phyloP scores from a whole-genome alignment of 1,284 basidiomycete species.

The Apiotrichum akiyoshidainum region DNA sequence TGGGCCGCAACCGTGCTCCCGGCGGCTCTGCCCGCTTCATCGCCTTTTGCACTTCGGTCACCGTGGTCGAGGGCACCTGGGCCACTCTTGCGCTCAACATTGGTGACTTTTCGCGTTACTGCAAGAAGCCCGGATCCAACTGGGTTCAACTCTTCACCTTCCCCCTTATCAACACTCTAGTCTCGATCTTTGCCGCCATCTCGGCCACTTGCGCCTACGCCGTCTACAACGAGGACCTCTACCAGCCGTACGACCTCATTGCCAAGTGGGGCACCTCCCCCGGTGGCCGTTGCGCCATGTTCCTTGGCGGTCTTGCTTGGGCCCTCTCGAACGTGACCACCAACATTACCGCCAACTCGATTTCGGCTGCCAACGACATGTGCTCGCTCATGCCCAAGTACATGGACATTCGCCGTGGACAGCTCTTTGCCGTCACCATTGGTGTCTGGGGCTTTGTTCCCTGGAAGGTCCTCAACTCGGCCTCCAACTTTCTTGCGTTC shows the following conservation, averaged over 20 bases:
- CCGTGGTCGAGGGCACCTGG: constrained; percentile 38
- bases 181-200: constrained; percentile 61
- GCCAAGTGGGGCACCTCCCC: constrained; percentile 63
- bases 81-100: constrained; percentile 63
- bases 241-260: constrained; percentile 44
- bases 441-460: constrained; percentile 60
- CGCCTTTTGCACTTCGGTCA: constrained; percentile 39
- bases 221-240: constrained; percentile 58
- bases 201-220: constrained; percentile 59
- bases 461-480: constrained; percentile 42
- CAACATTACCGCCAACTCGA: constrained; percentile 64
- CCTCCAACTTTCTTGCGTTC: constrained; percentile 34
- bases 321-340: constrained; percentile 66
- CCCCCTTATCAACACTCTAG: constrained; percentile 59
- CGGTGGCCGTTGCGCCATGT: constrained; percentile 63
- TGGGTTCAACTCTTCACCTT: constrained; percentile 68
- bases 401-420: constrained; percentile 71
- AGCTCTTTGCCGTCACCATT: constrained; percentile 67
- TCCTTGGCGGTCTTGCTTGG: constrained; percentile 69
- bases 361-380: constrained; percentile 75
- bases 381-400: constrained; percentile 57
- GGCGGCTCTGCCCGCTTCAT: constrained; percentile 34
- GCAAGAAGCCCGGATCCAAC: constrained; percentile 39
- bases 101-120: constrained; percentile 58
- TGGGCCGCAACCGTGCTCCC: constrained; percentile 25